Base-by-base conservation (phyloP, 164 flowering plant genomes). In the Buxus sempervirens region DNA sequence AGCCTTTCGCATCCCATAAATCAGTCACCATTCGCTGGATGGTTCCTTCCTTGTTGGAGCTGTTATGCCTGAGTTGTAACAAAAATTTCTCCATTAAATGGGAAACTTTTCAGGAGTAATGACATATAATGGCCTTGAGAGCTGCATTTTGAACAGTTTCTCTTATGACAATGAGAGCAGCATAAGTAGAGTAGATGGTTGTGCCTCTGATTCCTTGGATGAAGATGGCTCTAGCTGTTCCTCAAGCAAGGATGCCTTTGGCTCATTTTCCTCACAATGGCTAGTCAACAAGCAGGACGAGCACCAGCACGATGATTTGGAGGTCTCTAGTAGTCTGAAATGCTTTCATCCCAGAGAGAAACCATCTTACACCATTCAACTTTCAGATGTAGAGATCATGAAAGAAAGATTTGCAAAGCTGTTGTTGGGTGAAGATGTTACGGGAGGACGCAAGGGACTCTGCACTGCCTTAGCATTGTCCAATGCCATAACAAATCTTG, bases 111-210 rank as follows among this genome's bases (percentile, higher is more conserved):
- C 89, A 94, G 98, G 83, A 67, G 75, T 91, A 62, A 83, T 85
- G 84, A 90, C 89, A 26, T 90, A 90, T 62, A 76, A 88, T 81
- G 97, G 98, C 61, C 89, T 91, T 60, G 96, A 90, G 82, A 88
- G 85, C 69, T 86, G 89, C 86, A 88, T 91, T 63, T 76, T 82
- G 56, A 84, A 82, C 67, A 80, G 80, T 51, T 77, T 75, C 56
- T 69, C 83, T 32, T 85, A 77, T 59, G 93, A 88, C 60, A 80
- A 76, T 73, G 96, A 82, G 68, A 87, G 95, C 67, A 62, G 82
- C 69, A 82, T 83, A 22, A 93, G 92, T 76, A 75, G 84, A 80
- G 89, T 80, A 6, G 90, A 90, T 62, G 93, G 80, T 23, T 82
- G 81, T 70, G 69, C 61, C 3, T 79, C 88, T 4, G 93, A 87